phyloP scores from a whole-genome alignment of 352 stramenopile species.

The Aphanomyces invadans region DNA sequence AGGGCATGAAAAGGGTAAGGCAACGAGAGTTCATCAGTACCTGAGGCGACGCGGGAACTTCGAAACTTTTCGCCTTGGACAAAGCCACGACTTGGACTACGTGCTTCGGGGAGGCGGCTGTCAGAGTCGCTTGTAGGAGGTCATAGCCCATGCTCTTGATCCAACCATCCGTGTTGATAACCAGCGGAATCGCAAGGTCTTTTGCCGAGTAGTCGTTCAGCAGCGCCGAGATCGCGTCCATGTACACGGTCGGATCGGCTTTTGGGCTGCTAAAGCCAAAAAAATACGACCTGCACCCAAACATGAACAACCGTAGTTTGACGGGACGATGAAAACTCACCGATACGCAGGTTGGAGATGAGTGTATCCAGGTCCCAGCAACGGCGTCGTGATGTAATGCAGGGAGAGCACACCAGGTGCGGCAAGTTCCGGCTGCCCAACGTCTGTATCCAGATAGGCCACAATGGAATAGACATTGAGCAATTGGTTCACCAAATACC shows the following conservation, averaged over 20 bases:
- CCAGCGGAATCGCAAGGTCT: conserved; percentile 57
- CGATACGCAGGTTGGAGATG: conserved; percentile 69
- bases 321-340: too few species aligned
- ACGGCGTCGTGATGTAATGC: conserved; percentile 74
- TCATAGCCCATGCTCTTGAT: conserved; percentile 96
- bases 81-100: conserved; percentile 91
- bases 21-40: neutral
- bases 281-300: conserved; percentile 15
- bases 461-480: conserved; percentile 65
- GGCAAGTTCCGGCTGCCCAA: conserved; percentile 92
- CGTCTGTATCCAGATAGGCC: conserved; percentile 92
- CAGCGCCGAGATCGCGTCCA: conserved; percentile 35
- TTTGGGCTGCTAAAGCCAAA: conserved; percentile 30
- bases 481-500: conserved; percentile 90
- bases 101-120: conserved; percentile 76
- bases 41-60: conserved; percentile 36
- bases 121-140: conserved; percentile 88
- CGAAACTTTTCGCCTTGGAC: conserved; percentile 83
- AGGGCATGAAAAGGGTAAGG: neutral
- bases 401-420: conserved; percentile 90
- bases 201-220: conserved; percentile 32
- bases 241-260: conserved; percentile 40
- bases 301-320: neutral
- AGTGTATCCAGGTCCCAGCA: conserved; percentile 88
- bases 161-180: conserved; percentile 97